Conservation (phyloP, 2,329 filamentous ascomycete species). For the Amauroascus niger region DNA sequence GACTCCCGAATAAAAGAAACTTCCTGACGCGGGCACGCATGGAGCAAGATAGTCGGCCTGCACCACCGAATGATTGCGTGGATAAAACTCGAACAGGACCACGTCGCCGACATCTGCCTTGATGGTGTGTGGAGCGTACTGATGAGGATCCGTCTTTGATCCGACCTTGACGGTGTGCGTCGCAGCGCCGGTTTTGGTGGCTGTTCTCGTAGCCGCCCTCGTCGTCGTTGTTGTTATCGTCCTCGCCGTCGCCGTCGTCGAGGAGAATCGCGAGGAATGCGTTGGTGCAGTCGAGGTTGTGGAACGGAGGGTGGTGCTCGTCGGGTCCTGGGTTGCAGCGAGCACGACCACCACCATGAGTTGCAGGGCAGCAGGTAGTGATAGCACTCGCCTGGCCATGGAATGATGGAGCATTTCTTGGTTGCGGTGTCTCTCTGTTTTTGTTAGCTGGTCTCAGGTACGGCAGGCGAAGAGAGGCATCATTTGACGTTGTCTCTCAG, state of each 20-base stretch:
- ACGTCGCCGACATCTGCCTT: conserved; percentile 27
- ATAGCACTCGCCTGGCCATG: neutral
- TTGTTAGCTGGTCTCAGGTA: neutral
- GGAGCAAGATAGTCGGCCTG: conserved; percentile 50
- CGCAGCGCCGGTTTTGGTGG: conserved; percentile 5
- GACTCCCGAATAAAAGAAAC: conserved; percentile 26
- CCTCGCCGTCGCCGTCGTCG: neutral
- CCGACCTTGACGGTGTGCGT: conserved; percentile 32
- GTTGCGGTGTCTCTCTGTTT: neutral
- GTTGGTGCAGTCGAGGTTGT: neutral
- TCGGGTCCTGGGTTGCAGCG: neutral
- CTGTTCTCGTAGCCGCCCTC: neutral
- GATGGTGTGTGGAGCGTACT: conserved; percentile 25
- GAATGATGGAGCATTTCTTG: neutral
- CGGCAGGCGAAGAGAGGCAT: neutral
- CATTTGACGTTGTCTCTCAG: neutral
- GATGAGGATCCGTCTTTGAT: conserved; percentile 25
- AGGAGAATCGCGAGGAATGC: neutral
- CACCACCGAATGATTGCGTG: conserved; percentile 55
- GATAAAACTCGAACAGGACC: conserved; percentile 52
- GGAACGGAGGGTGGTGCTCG: neutral
- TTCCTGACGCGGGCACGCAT: conserved; percentile 47
- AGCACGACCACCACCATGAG: neutral
- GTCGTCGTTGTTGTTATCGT: neutral
- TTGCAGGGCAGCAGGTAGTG: conserved; percentile 4